Base-by-base conservation (phyloP, 768 basidiomycete species). In the Phaeotremella fagi region DNA sequence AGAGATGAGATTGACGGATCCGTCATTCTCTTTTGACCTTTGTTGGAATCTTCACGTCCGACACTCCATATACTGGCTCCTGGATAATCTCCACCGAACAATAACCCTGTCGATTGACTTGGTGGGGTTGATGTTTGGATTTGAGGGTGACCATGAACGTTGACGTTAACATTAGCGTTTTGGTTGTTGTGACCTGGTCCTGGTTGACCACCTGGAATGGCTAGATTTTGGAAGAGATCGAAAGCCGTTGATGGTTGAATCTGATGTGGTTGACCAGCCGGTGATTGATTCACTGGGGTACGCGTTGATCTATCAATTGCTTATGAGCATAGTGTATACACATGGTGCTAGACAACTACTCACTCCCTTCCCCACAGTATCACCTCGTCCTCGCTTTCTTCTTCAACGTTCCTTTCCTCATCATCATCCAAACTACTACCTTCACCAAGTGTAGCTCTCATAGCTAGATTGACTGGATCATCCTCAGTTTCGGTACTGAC, bases 401-500 rank as follows among this genome's bases (percentile, higher is more conserved):
- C 83, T 7, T 82, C 81, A 14, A 41, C 38, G 1, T 81, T 80
- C 18, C 50, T 78, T 23, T 77, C 77, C 24, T 75, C 76, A 16
- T 79, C 75, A 33, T 70, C 76, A 33, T 75, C 75, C 7, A 80
- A 63, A 25, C 75, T 80, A 65, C 80, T 74, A 24, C 80, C 75
- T 65, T 88, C 84, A 3, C 82, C 86, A 11, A 84, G 81, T 11
- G 72, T 75, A 2, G 77, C 74, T 23, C 78, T 57, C 79, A 80
- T 80, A 9, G 78, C 79, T 38, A 77, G 54, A 49, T 77, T 81
- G 28, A 95, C 81, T 0, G 86, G 83, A 64, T 94, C 94, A 57
- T 90, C 88, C 42, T 90, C 88, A 1, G 86, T 87, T 36, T 80
- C 81, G 9, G 82, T 85, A 24, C 83, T 84, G 44, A 81, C 78